Evolutionary conservation across 352 stramenopile genomes (phyloP), one percentile per base, ranked within the genome.

Genomic region (Globisporangium radiosum): DNA sequence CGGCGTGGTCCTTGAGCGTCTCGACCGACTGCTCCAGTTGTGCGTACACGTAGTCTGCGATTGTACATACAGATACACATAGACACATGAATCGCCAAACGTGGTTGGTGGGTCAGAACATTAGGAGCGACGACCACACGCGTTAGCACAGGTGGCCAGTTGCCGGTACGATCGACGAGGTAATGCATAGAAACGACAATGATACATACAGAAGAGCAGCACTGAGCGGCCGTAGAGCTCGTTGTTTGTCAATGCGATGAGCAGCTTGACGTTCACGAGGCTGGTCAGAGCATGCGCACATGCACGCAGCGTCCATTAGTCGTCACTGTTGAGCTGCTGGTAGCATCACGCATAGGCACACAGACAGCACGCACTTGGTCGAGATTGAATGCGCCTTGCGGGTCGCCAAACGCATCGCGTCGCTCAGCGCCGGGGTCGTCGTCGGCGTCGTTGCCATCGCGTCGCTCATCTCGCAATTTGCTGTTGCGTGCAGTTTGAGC

Each of bases 151-250:
- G 42, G 47, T 33, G 8, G 3, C 25, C 54, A 47, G 14, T 36
- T 33, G 25, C 25, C 25, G 25, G 25, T 33, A 33, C 25, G 25
- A 33, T 33, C 25, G 25, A 33, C 25, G 25, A 33, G 25, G 25
- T 0, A 33, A 33, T 3, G 25, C 25, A 33, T 33, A 33, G 25
- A 33, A 33, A 33, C 25, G 25, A 8, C n/a, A 3, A 40, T 19
- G 40, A n/a, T 1, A 78, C 81, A 47, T 64, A 90, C 81, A 90
- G 62, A 90, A 88, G 40, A 87, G 70, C 66, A 88, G 67, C 50
- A 90, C 50, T 4, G 76, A 71, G 25, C 75, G 81, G 17, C 81
- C 81, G 47, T 90, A 90, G 53, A 88, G 66, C 43, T 78, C 52
- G 39, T 77, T 81, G 67, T 86, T 77, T 13, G 76, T 90, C 15